phyloP scores from a whole-genome alignment of 305 asterid species.

The Petunia hybrid region DNA sequence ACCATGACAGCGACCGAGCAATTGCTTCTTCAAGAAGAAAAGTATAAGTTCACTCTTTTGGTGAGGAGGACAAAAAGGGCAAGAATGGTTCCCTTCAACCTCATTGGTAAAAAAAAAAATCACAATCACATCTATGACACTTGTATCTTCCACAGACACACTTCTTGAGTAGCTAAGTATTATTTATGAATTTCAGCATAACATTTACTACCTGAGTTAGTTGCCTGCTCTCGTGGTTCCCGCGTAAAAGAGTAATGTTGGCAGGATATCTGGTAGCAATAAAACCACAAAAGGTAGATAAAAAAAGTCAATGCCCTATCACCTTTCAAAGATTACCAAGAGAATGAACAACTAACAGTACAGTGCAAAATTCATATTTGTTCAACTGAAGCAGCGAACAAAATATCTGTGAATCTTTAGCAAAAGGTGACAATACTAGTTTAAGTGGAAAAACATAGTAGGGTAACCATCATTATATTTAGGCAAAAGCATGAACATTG shows the following conservation, averaged over 20 bases:
- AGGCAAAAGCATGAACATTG: conserved; percentile 1
- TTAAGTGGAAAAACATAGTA: conserved; percentile 4
- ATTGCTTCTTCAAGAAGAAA: conserved; percentile 17
- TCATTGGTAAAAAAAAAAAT: not conserved
- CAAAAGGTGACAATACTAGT: conserved; percentile 6
- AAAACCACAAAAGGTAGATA: conserved; percentile 31
- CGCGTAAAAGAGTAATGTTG: conserved; percentile 90
- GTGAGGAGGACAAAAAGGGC: not conserved
- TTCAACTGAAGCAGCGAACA: conserved; percentile 17
- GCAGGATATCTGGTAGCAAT: conserved; percentile 80
- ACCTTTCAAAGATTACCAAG: conserved; percentile 26
- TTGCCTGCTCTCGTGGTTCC: conserved; percentile 98
- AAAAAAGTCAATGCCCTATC: not conserved
- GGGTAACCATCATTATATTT: not conserved
- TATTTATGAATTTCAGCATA: conserved; percentile 15
- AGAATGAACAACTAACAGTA: conserved; percentile 2
- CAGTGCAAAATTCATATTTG: conserved; percentile 13
- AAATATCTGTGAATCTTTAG: not conserved
- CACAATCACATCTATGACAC: not conserved
- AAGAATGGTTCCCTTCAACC: not conserved
- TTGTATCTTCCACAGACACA: conserved; percentile 6
- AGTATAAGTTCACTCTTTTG: not conserved
- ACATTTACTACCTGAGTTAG: conserved; percentile 74
- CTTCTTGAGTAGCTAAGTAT: not conserved
- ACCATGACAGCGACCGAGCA: conserved; percentile 19